phyloP scores from a whole-genome alignment of 2,329 filamentous ascomycete genomes.

The Nannizziopsis barbatae region DNA sequence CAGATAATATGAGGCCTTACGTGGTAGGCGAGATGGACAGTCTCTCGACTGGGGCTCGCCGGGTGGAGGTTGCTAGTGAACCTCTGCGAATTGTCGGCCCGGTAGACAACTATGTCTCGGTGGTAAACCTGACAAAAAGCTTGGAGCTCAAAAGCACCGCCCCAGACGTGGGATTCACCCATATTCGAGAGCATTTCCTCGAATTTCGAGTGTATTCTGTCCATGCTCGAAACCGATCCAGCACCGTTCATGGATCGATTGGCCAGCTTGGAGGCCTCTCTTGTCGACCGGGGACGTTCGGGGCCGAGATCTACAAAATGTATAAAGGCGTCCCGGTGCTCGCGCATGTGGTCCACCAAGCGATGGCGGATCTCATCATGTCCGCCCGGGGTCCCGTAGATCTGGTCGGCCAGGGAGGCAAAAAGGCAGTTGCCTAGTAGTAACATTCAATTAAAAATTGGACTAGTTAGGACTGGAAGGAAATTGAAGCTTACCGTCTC shows the following conservation, averaged over 20 bases:
- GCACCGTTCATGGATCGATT: conserved; percentile 42
- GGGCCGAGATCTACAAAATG: conserved; percentile 51
- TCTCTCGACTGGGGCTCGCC: conserved; percentile 23
- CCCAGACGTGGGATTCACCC: conserved; percentile 50
- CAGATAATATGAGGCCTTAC: conserved; percentile 35
- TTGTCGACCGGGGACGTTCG: conserved; percentile 47
- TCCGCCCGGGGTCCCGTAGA: conserved; percentile 50
- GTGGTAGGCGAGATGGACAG: conserved; percentile 52
- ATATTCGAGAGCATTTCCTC: conserved; percentile 49
- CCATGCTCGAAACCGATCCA: conserved; percentile 40
- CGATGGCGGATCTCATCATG: conserved; percentile 48
- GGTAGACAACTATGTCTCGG: conserved; percentile 53
- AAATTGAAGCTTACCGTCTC: conserved; percentile 47
- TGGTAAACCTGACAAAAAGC: conserved; percentile 54
- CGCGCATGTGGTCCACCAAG: conserved; percentile 52
- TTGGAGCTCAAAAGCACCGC: conserved; percentile 56
- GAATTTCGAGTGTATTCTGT: conserved; percentile 48
- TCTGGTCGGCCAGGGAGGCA: conserved; percentile 55
- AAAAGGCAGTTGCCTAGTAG: conserved; percentile 56
- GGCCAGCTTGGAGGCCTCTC: conserved; percentile 30
- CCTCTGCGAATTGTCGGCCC: conserved; percentile 28
- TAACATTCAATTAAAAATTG: neutral
- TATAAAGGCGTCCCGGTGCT: conserved; percentile 51
- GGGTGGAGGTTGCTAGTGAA: conserved; percentile 38
- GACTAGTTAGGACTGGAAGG: neutral